phyloP scores from a whole-genome alignment of 176 grass and related monocot species.

The Carex cristatella region DNA sequence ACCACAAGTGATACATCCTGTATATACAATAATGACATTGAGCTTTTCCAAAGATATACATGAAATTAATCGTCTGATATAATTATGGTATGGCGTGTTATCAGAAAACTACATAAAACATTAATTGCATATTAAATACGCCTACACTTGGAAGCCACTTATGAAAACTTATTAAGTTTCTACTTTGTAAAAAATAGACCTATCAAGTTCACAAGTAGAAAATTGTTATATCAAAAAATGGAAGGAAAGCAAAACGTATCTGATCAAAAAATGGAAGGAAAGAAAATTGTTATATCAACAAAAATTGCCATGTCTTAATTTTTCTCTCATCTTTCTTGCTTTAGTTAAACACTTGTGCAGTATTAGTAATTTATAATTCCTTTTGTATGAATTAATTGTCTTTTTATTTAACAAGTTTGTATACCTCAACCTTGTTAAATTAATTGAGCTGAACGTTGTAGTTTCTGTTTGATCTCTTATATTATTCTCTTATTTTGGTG shows the following conservation, averaged over 20 bases:
- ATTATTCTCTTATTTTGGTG: not conserved
- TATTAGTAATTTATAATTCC: not conserved
- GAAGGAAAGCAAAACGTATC: not conserved
- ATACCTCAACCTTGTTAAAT: not conserved
- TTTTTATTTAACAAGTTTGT: not conserved
- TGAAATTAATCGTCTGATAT: not conserved
- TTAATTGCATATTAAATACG: not conserved
- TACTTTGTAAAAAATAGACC: not conserved
- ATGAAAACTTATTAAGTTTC: not conserved
- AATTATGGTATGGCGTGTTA: not conserved
- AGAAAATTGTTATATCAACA: not conserved
- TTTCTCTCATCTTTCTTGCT: not conserved
- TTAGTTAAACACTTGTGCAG: not conserved
- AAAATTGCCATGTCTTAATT: not conserved
- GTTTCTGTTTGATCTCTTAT: not conserved
- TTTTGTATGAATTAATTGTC: not conserved
- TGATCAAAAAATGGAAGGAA: not conserved
- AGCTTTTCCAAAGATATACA: not conserved
- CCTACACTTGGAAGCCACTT: constrained; percentile 6
- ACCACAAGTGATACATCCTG: not conserved
- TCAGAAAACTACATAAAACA: not conserved
- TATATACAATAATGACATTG: not conserved
- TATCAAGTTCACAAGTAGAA: not conserved
- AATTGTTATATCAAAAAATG: not conserved
- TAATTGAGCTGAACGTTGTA: not conserved